Evolutionary conservation across 2,329 filamentous ascomycete genomes (phyloP).

Genomic region (Sporothrix curviconia): DNA sequence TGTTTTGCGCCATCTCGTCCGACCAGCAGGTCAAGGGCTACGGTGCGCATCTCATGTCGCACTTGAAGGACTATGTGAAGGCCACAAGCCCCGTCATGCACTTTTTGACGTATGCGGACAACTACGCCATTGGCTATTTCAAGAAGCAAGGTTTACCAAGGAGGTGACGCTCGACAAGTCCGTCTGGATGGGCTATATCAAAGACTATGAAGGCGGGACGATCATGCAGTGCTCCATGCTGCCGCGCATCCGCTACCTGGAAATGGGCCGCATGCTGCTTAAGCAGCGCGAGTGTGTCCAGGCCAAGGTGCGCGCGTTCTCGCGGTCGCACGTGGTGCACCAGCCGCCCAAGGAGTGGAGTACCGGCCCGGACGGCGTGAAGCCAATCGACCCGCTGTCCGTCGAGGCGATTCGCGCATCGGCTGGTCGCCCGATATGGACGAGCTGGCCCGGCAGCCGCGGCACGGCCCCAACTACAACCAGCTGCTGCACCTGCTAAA

Average conservation of each 20-base stretch:
- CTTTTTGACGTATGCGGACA: conserved; percentile 96
- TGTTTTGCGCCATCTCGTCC: conserved; percentile 95
- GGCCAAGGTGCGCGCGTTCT: conserved; percentile 89
- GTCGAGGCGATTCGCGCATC: conserved; percentile 86
- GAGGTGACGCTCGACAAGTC: conserved; percentile 87
- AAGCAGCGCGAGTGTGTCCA: conserved; percentile 96
- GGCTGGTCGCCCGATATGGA: conserved; percentile 97
- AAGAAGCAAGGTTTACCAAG: conserved; percentile 99
- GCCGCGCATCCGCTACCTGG: conserved; percentile 87
- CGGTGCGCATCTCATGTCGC: conserved; percentile 94
- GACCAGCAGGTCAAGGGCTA: conserved; percentile 99
- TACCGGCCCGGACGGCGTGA: conserved; percentile 47
- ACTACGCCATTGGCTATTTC: conserved; percentile 98
- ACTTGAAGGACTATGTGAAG: conserved; percentile 97
- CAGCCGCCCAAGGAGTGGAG: conserved; percentile 75
- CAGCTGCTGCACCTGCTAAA: conserved; percentile 88
- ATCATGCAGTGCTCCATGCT: conserved; percentile 99
- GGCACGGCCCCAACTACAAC: conserved; percentile 94
- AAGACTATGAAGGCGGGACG: conserved; percentile 97
- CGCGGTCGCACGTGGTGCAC: conserved; percentile 81
- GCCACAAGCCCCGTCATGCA: conserved; percentile 96
- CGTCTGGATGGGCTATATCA: conserved; percentile 99
- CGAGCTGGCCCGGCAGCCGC: conserved; percentile 85
- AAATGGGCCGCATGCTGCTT: conserved; percentile 84
- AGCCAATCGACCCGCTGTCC: conserved; percentile 73